Conservation (phyloP, 495 filamentous ascomycete genomes). For the Penicillium odoratum region DNA sequence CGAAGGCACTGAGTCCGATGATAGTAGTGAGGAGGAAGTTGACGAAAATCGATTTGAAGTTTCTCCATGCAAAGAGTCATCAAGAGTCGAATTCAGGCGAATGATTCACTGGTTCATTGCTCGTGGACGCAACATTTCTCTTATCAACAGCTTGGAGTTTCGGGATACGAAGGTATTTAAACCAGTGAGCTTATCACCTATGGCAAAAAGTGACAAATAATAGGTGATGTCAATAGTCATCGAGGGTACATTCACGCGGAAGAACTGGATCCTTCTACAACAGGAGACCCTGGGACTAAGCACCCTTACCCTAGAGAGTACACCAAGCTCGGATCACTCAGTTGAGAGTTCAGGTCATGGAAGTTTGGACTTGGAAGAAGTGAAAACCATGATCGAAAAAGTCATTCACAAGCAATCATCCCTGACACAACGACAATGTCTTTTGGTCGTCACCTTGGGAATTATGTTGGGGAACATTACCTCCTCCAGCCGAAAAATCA, state of each 20-base stretch:
- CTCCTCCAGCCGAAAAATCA: neutral
- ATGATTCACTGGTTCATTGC: constrained; percentile 52
- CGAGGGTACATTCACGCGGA: neutral
- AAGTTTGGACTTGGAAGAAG: neutral
- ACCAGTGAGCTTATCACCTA: neutral
- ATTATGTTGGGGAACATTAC: neutral
- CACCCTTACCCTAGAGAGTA: neutral
- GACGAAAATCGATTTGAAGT: neutral
- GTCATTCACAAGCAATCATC: neutral
- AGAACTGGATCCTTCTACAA: neutral
- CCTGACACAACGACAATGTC: neutral
- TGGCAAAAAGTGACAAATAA: constrained; percentile 14
- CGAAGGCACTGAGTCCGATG: neutral
- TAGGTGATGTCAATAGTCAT: constrained; percentile 3
- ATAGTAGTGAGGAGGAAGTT: neutral
- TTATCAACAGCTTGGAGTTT: constrained; percentile 60
- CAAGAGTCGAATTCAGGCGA: constrained; percentile 34
- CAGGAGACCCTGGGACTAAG: neutral
- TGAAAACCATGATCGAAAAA: neutral
- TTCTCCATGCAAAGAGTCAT: neutral
- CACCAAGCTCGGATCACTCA: too few relatives aligned
- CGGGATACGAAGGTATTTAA: constrained; percentile 56
- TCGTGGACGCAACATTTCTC: constrained; percentile 55
- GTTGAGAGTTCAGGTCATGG: neutral
- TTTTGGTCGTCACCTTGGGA: neutral